Evolutionary conservation across 1,284 basidiomycete genomes (phyloP), one percentile per base, ranked within the genome.

Genomic region (Ustilago nuda): DNA sequence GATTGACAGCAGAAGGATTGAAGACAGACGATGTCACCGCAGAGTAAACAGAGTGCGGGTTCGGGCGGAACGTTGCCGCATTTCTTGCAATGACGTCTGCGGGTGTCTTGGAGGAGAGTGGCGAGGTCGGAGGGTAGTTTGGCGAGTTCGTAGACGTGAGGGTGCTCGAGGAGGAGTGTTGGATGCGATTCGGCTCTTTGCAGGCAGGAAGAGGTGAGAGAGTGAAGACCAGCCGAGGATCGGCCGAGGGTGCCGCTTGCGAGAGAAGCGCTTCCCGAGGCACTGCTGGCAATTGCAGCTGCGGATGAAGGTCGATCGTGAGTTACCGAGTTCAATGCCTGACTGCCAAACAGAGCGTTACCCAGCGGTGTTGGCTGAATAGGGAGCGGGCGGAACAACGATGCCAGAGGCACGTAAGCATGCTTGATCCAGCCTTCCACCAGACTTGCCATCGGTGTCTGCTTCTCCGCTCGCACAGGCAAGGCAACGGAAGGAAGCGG

Each of bases 1-100:
- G 95, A 93, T 78, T 89, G 89, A 86, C 96, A 99, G 84, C 96
- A 99, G 81, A 95, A 92, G 76, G 93, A 93, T 84, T 95, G 93
- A 87, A 95, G 90, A 84, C 97, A 99, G 8, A 94, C 91, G 17
- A 92, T 90, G 51, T 91, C 89, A 1, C 96, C 96, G 81, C 97
- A 99, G 57, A 95, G 89, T 68, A 98, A 87, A 85, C 96, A 99
- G 4, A 99, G 90, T 0, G 95, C 96, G 8, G 94, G 93, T 81
- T 94, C 94, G 5, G 89, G 88, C 0, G 96, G 95, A 8, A 93
- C 90, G 0, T 91, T 92, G 53, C 90, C 89, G 86, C 96, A 99
- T 41, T 90, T 89, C 45, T 87, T 87, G 85, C 97, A 99, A 33
- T 89, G 89, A 85, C 72, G 89, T 87, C 87, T 91, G 88, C 84